Evolutionary conservation across 495 filamentous ascomycete species (phyloP).

Genomic region (Aspergillus sparsus): DNA sequence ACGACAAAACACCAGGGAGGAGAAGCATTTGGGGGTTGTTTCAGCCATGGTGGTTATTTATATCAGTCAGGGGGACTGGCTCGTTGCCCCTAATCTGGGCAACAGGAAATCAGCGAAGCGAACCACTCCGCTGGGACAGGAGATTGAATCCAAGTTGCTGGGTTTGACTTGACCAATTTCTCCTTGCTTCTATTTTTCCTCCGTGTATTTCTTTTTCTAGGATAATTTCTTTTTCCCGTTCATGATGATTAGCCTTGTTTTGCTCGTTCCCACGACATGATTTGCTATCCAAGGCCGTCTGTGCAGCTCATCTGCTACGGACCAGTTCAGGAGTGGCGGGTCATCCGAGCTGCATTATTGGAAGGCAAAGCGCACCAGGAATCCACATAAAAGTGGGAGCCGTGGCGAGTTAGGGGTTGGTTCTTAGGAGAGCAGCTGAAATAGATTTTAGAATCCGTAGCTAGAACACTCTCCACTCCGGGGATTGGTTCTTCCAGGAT

Average conservation of each 20-base stretch:
- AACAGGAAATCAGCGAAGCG: constrained; percentile 6
- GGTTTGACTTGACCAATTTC: constrained; percentile 12
- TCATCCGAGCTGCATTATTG: constrained; percentile 34
- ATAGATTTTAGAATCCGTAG: not conserved
- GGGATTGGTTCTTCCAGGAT: not conserved
- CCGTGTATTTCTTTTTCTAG: constrained; percentile 8
- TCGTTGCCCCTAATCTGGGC: constrained; percentile 12
- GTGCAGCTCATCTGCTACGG: constrained; percentile 27
- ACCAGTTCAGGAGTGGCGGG: constrained; percentile 45
- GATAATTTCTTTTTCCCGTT: constrained; percentile 18
- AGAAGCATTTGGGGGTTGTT: constrained; percentile 3
- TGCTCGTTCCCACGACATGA: constrained; percentile 16
- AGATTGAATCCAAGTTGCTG: constrained; percentile 19
- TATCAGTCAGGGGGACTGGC: constrained; percentile 15
- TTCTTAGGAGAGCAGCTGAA: constrained; percentile 19
- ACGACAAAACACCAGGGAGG: constrained; percentile 1
- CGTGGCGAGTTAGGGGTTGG: constrained; percentile 25
- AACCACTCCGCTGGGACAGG: constrained; percentile 23
- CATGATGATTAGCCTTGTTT: constrained; percentile 8
- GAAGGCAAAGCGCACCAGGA: constrained; percentile 33
- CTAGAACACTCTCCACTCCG: not conserved
- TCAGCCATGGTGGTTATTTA: constrained; percentile 13
- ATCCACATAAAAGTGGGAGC: constrained; percentile 17
- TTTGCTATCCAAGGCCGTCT: constrained; percentile 24
- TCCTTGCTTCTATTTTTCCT: constrained; percentile 18